phyloP scores from a whole-genome alignment of 1,139 yeast species.

The Chernovozyma aurita region DNA sequence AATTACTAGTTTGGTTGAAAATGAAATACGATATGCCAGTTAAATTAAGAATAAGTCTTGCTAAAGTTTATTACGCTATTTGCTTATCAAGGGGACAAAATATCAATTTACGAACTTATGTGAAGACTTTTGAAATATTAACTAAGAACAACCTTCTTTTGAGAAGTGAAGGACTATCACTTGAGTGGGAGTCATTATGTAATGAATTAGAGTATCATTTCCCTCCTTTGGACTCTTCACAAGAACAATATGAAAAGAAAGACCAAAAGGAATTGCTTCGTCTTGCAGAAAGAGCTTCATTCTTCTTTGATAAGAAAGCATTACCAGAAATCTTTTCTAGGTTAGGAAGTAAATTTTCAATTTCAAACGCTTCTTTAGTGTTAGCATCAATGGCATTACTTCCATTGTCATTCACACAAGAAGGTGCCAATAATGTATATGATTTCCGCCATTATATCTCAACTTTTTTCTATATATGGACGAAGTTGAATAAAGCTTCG shows the following conservation, averaged over 20 bases:
- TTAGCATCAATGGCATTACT: conserved; percentile 54
- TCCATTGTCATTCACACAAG: conserved; percentile 35
- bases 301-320: conserved; percentile 36
- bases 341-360: conserved; percentile 48
- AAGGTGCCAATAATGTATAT: conserved; percentile 19
- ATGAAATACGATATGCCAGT: conserved; percentile 84
- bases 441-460: conserved; percentile 58
- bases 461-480: conserved; percentile 73
- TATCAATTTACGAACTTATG: conserved; percentile 56
- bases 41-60: conserved; percentile 53
- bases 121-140: conserved; percentile 59
- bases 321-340: conserved; percentile 33
- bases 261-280: conserved; percentile 40
- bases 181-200: conserved; percentile 54
- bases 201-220: conserved; percentile 32
- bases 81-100: conserved; percentile 75
- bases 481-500: conserved; percentile 50
- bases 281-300: conserved; percentile 45
- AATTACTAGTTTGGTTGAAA: conserved; percentile 71
- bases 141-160: conserved; percentile 47
- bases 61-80: conserved; percentile 69
- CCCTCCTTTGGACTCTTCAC: conserved; percentile 26
- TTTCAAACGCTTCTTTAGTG: conserved; percentile 54
- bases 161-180: conserved; percentile 30
- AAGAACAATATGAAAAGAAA: conserved; percentile 34